Base-by-base conservation (phyloP, 306 rosid species). In the Pyrus bretschneideri region DNA sequence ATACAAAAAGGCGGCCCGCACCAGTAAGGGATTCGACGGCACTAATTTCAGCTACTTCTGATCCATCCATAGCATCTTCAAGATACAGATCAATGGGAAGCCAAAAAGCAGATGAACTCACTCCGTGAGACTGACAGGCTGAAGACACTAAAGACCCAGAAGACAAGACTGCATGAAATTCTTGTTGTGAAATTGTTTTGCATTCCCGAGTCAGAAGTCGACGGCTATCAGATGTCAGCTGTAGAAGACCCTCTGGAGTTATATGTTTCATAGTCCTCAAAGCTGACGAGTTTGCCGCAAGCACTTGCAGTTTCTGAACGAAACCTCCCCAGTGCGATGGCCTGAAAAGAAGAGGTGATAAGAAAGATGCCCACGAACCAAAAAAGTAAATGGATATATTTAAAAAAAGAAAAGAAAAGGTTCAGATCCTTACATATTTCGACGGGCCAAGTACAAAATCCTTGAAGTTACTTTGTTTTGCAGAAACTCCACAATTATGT, bases 81-180 rank as follows among this genome's bases (percentile, higher is more conserved):
- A 95, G 83, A 70, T 90, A 86, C 79, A 95, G 76, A 88, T 95
- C 98, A 74, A 95, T 79, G 63, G 98, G 97, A 88, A 95, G 91
- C 98, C 98, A 95, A 61, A 86, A 78, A 6, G 88, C 80, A 74
- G 97, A 90, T 83, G 86, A 88, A 81, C 76, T 82, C 83, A 83
- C 84, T 52, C 95, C 96, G 68, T 76, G 85, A 77, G 89, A 81
- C 76, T 86, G 93, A 60, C 74, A 81, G 46, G 86, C 78, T 75
- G 85, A 85, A 78, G 89, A 83, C 65, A 84, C 82, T 19, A 79
- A 83, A 33, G 89, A 83, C 54, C 88, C 84, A 80, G 87, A 69
- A 67, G 87, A 73, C 83, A 85, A 85, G 80, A 90, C 72, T 31
- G 87, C 84, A 78, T 87, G 87, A 72, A 84, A 84, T 57, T 78